Evolutionary conservation across 2,329 filamentous ascomycete genomes (phyloP), one percentile per base, ranked within the genome.

Genomic region (Tolypocladium paradoxum): DNA sequence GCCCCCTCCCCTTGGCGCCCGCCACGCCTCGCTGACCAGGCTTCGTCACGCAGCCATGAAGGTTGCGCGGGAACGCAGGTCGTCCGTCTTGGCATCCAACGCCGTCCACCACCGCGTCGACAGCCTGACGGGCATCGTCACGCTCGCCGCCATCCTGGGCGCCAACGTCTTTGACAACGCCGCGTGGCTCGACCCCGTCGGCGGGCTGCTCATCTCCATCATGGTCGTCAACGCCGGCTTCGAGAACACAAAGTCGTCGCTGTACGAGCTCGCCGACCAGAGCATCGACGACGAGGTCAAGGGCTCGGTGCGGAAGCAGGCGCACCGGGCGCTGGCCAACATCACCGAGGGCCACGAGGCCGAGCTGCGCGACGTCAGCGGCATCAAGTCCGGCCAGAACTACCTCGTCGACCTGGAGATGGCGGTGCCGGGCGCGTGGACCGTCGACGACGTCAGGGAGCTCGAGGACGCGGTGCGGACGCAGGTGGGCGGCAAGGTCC

Each of bases 91-190:
- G 27, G 91, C 92, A 38, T 96, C 91, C 54, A 99, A 99, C 66
- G 92, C 93, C 55, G 80, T 97, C 59, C 93, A 99, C 72, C 93
- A 97, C 74, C 89, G 93, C 56, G 85, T 99, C 66, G 93, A 99
- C 71, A 96, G 90, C 54, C 79, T 96, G 53, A 99, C 93, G 1
- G 92, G 92, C 59, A 88, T 97, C 62, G 93, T 97, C 53, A 95
- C 93, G 2, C 79, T 97, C 33, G 77, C 87, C 54, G 92, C 89
- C 27, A 96, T 99, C 62, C 82, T 90, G 20, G 91, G 90, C 46
- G 90, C 91, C 48, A 95, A 97, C 69, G 76, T 95, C 51, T 78
- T 96, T 58, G 79, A 85, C 53, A 86, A 91, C 63, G 91, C 92
- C 51, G 82, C 87, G 33, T 97, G 93, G 91, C 77, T 97, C 50